A percentile compares a stretch with the other conserved stretches of the same genome.
phyloP scores from a whole-genome alignment of 805 yeast species.

The Lipomyces chichibuensis region DNA sequence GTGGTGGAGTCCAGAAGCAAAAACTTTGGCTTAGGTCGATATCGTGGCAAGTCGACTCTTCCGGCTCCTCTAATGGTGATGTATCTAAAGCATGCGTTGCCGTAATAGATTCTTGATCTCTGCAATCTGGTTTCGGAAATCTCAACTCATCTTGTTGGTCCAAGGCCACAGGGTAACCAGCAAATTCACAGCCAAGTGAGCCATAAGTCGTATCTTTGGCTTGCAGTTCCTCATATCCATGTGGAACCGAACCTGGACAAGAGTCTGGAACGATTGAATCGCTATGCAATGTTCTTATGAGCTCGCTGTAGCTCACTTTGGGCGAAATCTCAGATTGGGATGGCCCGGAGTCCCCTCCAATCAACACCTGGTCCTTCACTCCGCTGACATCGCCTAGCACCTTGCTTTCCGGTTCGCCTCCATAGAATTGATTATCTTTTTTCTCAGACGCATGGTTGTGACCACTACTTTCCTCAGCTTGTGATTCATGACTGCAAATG shows the following conservation, averaged over 20 bases:
- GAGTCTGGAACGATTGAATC: neutral
- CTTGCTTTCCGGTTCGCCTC: neutral
- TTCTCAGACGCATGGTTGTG: neutral
- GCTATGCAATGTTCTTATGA: neutral
- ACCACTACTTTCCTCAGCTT: neutral
- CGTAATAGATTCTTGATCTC: neutral
- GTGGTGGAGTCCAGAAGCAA: slow-evolving; percentile 13
- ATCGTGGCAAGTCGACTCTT: neutral
- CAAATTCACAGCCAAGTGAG: neutral
- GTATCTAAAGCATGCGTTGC: neutral
- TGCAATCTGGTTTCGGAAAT: neutral
- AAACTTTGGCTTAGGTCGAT: slow-evolving; percentile 7
- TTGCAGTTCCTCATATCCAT: neutral
- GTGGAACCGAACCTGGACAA: neutral
- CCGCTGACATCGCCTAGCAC: neutral
- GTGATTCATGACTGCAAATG: neutral
- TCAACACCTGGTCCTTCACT: neutral
- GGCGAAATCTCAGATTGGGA: neutral
- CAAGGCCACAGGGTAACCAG: neutral
- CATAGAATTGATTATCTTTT: neutral
- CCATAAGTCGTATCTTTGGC: neutral
- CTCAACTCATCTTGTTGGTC: neutral
- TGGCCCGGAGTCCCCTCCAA: neutral
- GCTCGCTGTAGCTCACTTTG: neutral
- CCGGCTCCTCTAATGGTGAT: neutral